Evolutionary conservation across 441 rosid species (phyloP), one percentile per base, ranked within the genome.

Genomic region (Manihot esculenta): DNA sequence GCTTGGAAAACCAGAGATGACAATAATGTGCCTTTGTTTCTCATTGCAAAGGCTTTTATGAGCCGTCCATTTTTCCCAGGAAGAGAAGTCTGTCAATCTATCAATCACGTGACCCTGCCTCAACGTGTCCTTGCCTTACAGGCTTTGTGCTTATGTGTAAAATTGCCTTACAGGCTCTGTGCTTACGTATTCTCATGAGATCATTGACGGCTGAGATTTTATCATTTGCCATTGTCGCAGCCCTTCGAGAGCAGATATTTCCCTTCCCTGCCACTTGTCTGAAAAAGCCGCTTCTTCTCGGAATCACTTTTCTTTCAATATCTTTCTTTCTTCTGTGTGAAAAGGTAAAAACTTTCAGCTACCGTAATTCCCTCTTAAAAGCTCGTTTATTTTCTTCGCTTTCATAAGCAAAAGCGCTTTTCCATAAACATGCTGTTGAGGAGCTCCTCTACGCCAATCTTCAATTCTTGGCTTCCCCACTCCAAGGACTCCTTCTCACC

Each of bases 361-460:
- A 0, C 23, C 7, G 8, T 33, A 5, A 4, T 23, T 63, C 9
- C 6, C 5, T 6, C 21, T 6, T 5, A 62, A 44, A 49, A 15
- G 44, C 69, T 18, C 50, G 26, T 48, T 38, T 48, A 5, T 4
- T 11, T 2, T n/a, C 11, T 2, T 14, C 4, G 0, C 57, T 53
- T 53, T 50, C 12, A 15, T 1, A 13, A 27, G 1, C 11, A 20
- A 17, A 17, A 67, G 27, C 45, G 18, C 18, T 0, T 58, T 18
- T 0, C 35, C 38, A 10, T 49, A 2, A 59, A 0, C 50, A 82
- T 81, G 93, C 78, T 82, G 53, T 58, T 85, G 26, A 80, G 86
- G 78, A 84, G 79, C 76, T 80, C 81, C 6, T 85, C 87, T 11
- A 74, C 87, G 15, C 84, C 89, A 42, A 84, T 86, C 56, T 54